Conservation (phyloP, 176 grass and related monocot genomes). For the Triticum turgidum region DNA sequence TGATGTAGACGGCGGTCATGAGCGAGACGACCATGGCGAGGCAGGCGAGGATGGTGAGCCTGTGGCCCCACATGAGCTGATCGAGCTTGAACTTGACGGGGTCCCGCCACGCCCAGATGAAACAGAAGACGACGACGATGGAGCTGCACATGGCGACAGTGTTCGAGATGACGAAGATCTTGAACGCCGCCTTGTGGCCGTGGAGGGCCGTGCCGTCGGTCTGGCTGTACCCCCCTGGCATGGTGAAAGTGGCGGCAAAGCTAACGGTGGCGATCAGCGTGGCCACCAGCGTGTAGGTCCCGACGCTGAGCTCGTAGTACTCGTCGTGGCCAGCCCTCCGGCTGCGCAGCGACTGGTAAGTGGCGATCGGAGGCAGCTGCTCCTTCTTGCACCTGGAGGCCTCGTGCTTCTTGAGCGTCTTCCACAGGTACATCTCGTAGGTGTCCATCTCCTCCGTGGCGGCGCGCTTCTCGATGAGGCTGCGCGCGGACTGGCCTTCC, state of each 20-base stretch:
- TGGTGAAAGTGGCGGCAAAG: constrained; percentile 44
- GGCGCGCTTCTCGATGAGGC: constrained; percentile 13
- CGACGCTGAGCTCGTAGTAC: constrained; percentile 38
- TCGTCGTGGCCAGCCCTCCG: constrained; percentile 7
- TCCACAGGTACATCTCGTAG: constrained; percentile 40
- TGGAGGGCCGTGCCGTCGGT: constrained; percentile 17
- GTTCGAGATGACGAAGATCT: constrained; percentile 46
- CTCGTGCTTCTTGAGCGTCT: constrained; percentile 44
- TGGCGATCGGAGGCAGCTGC: constrained; percentile 22
- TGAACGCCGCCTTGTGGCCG: constrained; percentile 9
- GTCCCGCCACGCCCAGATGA: constrained; percentile 44
- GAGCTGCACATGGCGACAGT: constrained; percentile 49
- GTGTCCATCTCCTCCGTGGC: constrained; percentile 10
- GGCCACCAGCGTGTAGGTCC: constrained; percentile 41
- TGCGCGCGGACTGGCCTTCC: constrained; percentile 23
- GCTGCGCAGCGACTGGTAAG: constrained; percentile 13
- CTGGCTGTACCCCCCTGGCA: constrained; percentile 39
- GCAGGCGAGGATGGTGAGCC: constrained; percentile 37
- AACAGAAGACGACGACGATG: constrained; percentile 45
- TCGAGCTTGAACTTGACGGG: constrained; percentile 37
- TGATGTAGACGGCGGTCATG: constrained; percentile 37
- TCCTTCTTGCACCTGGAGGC: constrained; percentile 32
- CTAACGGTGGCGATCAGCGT: constrained; percentile 45
- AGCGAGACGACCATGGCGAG: constrained; percentile 43
- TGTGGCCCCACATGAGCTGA: constrained; percentile 36